Conservation (phyloP, 129 eudicot species). For the Smallanthus sonchifolius region DNA sequence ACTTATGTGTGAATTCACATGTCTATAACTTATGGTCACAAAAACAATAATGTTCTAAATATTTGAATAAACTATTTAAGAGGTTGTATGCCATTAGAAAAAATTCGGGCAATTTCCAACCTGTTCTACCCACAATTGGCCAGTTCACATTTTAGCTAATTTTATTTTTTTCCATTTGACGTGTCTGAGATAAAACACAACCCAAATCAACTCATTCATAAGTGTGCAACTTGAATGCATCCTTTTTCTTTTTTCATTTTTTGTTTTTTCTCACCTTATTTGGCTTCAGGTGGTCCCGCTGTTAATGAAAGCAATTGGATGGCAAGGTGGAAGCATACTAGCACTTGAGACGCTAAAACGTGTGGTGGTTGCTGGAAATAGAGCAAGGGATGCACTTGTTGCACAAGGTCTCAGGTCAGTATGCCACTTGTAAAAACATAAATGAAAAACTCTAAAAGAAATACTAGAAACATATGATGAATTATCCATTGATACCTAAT, state of each 20-base stretch:
- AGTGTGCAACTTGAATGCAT: neutral
- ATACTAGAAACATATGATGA: constrained; percentile 1
- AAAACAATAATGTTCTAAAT: neutral
- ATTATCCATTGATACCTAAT: neutral
- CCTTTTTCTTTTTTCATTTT: neutral
- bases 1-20: too few species aligned
- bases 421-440: neutral
- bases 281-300: constrained; percentile 82
- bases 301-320: constrained; percentile 95
- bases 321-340: constrained; percentile 99
- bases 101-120: neutral
- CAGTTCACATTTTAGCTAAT: neutral
- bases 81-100: neutral
- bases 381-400: constrained; percentile 96
- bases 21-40: too few species aligned
- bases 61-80: neutral
- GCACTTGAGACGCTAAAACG: constrained; percentile 98
- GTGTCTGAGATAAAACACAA: neutral
- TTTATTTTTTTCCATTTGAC: too few species aligned
- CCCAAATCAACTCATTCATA: too few species aligned
- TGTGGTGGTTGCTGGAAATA: constrained; percentile 94
- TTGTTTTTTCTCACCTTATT: too few species aligned
- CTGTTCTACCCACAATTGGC: neutral
- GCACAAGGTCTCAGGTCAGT: constrained; percentile 96
- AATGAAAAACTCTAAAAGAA: neutral